Base-by-base conservation (phyloP, 164 flowering plant species). In the Litsea cubeba region DNA sequence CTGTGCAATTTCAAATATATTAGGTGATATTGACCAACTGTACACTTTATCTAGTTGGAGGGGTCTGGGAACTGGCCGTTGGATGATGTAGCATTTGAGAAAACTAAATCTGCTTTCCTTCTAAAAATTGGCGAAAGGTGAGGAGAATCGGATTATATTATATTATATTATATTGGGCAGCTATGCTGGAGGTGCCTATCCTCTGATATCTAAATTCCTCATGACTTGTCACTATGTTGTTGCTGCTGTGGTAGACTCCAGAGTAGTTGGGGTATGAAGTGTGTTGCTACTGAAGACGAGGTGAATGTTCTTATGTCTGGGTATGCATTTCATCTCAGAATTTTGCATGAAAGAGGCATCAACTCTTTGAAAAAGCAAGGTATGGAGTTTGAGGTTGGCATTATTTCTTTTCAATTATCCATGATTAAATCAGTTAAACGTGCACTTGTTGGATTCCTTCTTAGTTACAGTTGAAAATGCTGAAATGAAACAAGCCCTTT, bases 31-130 rank as follows among this genome's bases (percentile, higher is more conserved):
- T 62, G 69, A 51, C 15, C 46, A 8, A 23, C 26, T 17, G 76
- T 76, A 23, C 35, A 74, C 28, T 63, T 69, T 72, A 20, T 81
- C 10, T 75, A 95, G 99, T 83, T 95, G 84, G 99, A 95, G 84
- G 98, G 99, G 69, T 95, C 98, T 54, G 99, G 99, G 35, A 91
- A 88, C 72, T 95, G 99, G 99, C 97, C 95, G 24, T 78, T 86
- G 90, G 92, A 89, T 85, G 91, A 87, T 65, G 80, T 86, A 20
- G 91, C 95, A 2, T 76, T 92, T 71, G 93, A 93, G 86, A 93
- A 93, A 84, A 93, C 98, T 50, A 93, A 92, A 82, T 76, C 89
- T 79, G 91, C 94, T 40, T 95, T 93, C 82, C 94, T 95, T 76
- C 82, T 95, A 30, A 79, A 87, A 83, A 92, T 95, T 84, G 97